Evolutionary conservation across 2,329 filamentous ascomycete species (phyloP).

Genomic region (Beauveria rudraprayagi): DNA sequence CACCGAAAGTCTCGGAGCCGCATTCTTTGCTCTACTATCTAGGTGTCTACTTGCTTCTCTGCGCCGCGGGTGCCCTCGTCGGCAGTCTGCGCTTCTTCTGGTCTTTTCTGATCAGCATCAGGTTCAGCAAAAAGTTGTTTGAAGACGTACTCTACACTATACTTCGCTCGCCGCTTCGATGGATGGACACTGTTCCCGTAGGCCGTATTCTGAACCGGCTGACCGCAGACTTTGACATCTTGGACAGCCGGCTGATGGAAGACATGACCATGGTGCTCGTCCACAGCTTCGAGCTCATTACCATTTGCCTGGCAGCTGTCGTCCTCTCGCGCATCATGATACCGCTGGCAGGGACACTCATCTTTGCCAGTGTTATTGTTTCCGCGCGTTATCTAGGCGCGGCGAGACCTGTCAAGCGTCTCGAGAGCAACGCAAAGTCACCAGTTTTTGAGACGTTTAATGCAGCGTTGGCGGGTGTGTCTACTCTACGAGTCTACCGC

Average conservation of each 20-base stretch:
- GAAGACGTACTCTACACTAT: conserved; percentile 57
- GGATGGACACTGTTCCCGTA: conserved; percentile 72
- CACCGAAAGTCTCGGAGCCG: conserved; percentile 13
- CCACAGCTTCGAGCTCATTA: conserved; percentile 52
- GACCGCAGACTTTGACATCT: conserved; percentile 65
- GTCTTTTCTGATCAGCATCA: conserved; percentile 56
- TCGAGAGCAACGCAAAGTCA: conserved; percentile 69
- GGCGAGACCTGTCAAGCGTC: conserved; percentile 65
- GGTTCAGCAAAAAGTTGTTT: conserved; percentile 60
- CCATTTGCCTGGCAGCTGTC: conserved; percentile 58
- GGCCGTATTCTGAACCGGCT: conserved; percentile 72
- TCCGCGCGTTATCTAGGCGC: conserved; percentile 56
- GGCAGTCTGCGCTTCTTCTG: conserved; percentile 56
- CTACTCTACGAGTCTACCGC: conserved; percentile 67
- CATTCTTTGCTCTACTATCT: conserved; percentile 55
- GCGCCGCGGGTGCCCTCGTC: conserved; percentile 46
- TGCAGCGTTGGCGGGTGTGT: conserved; percentile 62
- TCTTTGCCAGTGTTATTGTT: conserved; percentile 48
- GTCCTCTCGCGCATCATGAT: conserved; percentile 54
- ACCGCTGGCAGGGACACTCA: conserved; percentile 48
- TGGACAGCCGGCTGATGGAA: conserved; percentile 59
- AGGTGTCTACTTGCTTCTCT: conserved; percentile 56
- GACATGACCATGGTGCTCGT: conserved; percentile 53
- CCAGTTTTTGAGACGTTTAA: conserved; percentile 76
- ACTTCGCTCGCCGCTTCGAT: conserved; percentile 64